Evolutionary conservation across 2,329 filamentous ascomycete species (phyloP).

Genomic region (Lasiodiplodia sp.): DNA sequence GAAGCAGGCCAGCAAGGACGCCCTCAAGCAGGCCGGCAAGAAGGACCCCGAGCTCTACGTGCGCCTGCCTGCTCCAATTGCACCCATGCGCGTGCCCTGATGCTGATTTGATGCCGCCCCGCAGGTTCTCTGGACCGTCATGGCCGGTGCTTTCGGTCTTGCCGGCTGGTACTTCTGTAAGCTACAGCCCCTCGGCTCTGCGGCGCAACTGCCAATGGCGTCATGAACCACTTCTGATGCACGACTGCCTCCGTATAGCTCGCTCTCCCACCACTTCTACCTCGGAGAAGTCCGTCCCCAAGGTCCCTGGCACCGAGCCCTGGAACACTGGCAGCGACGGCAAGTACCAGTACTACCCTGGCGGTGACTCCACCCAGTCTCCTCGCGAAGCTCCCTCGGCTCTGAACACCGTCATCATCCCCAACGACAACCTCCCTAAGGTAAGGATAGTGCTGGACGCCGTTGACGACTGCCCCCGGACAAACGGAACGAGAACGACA

Average conservation of each 20-base stretch:
- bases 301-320: constrained; percentile 82
- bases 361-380: constrained; percentile 76
- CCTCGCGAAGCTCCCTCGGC: constrained; percentile 93
- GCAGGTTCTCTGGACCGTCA: constrained; percentile 89
- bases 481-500: background rate
- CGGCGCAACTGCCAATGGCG: constrained; percentile 10
- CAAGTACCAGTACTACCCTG: constrained; percentile 75
- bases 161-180: constrained; percentile 90
- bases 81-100: constrained; percentile 31
- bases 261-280: constrained; percentile 83
- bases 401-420: constrained; percentile 92
- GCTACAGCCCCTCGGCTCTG: constrained; percentile 33
- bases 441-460: constrained; percentile 31
- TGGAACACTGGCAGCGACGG: constrained; percentile 75
- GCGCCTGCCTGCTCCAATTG: constrained; percentile 43
- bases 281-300: constrained; percentile 79
- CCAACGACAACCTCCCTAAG: constrained; percentile 91
- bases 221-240: constrained; percentile 3
- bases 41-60: constrained; percentile 79
- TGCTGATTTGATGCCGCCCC: background rate
- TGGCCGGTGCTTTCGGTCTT: constrained; percentile 85
- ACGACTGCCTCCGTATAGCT: constrained; percentile 58
- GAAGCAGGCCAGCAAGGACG: constrained; percentile 54
- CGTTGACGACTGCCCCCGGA: background rate
- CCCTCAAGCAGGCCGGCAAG: constrained; percentile 69